Conservation (phyloP, 2,329 filamentous ascomycete genomes). For the Fusarium sp. region DNA sequence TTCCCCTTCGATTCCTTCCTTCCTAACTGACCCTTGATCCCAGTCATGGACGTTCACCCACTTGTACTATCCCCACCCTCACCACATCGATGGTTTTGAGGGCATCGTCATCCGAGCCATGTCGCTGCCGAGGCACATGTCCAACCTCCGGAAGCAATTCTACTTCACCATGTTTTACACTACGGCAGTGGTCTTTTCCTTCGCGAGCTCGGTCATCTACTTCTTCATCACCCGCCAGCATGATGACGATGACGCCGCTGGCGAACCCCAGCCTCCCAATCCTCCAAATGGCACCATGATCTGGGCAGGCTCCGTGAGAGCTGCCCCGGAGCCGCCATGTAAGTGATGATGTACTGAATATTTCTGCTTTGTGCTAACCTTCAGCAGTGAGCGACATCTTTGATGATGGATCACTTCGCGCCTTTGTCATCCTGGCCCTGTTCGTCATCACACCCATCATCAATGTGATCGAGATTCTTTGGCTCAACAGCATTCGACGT, state of each 20-base stretch:
- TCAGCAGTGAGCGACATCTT: conserved; percentile 60
- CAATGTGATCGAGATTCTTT: conserved; percentile 59
- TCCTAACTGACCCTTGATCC: background rate
- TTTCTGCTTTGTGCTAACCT: conserved; percentile 29
- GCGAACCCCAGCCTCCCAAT: conserved; percentile 10
- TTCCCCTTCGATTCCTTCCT: background rate
- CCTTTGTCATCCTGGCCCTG: conserved; percentile 61
- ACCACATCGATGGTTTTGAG: conserved; percentile 53
- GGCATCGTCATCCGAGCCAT: conserved; percentile 54
- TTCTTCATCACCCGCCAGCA: conserved; percentile 57
- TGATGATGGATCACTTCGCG: conserved; percentile 60
- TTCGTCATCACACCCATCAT: conserved; percentile 58
- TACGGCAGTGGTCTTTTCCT: conserved; percentile 57
- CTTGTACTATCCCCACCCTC: conserved; percentile 59
- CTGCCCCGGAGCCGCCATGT: conserved; percentile 38
- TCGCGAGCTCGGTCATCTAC: conserved; percentile 64
- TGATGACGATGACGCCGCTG: conserved; percentile 27
- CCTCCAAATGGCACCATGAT: conserved; percentile 16
- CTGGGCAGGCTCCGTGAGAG: conserved; percentile 16
- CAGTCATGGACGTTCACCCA: conserved; percentile 66
- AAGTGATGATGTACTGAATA: conserved; percentile 2
- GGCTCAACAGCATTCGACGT: conserved; percentile 66
- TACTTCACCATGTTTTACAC: conserved; percentile 65
- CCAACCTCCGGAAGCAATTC: conserved; percentile 56
- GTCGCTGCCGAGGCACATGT: conserved; percentile 59